Percentiles rank a stretch among this genome's conserved stretches.
Evolutionary conservation across 805 yeast genomes (phyloP).

Genomic region (Saccharomyces jurei): DNA sequence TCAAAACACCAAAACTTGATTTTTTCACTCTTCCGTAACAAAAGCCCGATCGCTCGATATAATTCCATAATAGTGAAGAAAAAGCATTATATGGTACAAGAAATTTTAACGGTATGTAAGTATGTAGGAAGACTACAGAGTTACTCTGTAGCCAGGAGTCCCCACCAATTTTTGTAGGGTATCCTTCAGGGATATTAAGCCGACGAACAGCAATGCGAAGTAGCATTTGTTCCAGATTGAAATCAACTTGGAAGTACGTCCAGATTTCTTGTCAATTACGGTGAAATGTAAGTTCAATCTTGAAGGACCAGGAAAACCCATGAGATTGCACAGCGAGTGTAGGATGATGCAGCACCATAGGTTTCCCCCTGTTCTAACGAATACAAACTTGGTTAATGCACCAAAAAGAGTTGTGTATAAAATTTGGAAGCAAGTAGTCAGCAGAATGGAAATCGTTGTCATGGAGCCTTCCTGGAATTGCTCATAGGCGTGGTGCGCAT

Average conservation of each 20-base stretch:
- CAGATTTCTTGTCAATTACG: constrained; percentile 5
- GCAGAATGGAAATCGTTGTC: constrained; percentile 9
- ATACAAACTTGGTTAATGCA: constrained; percentile 25
- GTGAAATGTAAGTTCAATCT: constrained; percentile 12
- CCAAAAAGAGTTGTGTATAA: constrained; percentile 30
- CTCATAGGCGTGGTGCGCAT: constrained; percentile 30
- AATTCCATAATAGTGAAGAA: not conserved
- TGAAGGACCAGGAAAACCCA: constrained; percentile 29
- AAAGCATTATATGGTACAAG: not conserved
- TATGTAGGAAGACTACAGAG: not conserved
- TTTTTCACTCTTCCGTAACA: not conserved
- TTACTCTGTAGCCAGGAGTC: not conserved
- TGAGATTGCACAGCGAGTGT: constrained; percentile 27
- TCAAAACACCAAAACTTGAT: not conserved
- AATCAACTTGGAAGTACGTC: constrained; percentile 5
- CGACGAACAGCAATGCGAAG: constrained; percentile 13
- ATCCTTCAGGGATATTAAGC: constrained; percentile 15
- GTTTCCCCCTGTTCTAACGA: constrained; percentile 24
- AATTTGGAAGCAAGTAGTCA: constrained; percentile 20
- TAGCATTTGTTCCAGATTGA: constrained; percentile 22
- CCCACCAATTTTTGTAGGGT: not conserved
- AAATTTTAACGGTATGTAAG: not conserved
- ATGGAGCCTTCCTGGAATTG: constrained; percentile 12
- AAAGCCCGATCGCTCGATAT: not conserved
- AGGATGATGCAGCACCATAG: constrained; percentile 24